Percentiles rank a stretch among this genome's conserved stretches.
Evolutionary conservation across 345 rosid genomes (phyloP).

Genomic region (Trapa bicornis): DNA sequence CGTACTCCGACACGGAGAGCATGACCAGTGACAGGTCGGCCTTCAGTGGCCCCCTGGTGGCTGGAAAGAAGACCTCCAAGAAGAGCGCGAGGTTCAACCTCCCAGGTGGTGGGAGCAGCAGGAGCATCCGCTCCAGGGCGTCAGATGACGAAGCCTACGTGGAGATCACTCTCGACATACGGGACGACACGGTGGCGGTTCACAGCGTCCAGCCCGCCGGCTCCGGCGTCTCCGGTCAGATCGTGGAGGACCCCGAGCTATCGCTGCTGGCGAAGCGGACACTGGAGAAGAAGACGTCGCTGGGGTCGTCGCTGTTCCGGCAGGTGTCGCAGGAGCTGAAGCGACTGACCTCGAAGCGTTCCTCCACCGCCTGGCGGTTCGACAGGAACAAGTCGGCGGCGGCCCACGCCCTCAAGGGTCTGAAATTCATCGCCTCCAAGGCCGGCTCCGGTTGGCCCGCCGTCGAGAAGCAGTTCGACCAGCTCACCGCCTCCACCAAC

Average conservation of each 20-base stretch:
- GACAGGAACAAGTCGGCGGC: conserved; percentile 72
- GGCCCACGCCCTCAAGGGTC: conserved; percentile 68
- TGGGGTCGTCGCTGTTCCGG: conserved; percentile 36
- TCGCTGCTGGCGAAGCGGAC: conserved; percentile 54
- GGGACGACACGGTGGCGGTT: conserved; percentile 67
- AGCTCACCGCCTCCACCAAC: conserved; percentile 37
- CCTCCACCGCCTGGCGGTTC: conserved; percentile 27
- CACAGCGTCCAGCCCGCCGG: conserved; percentile 73
- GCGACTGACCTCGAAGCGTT: conserved; percentile 41
- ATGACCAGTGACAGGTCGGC: conserved; percentile 42
- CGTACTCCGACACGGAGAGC: conserved; percentile 61
- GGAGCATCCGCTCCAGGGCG: conserved; percentile 6
- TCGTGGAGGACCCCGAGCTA: conserved; percentile 53
- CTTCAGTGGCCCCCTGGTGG: conserved; percentile 53
- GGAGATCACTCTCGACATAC: conserved; percentile 76
- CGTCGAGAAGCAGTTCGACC: conserved; percentile 49
- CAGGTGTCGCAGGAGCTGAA: conserved; percentile 75
- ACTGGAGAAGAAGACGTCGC: conserved; percentile 40
- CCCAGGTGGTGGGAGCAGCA: conserved; percentile 21
- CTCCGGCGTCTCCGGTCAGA: conserved; percentile 5
- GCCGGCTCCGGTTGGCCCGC: conserved; percentile 55
- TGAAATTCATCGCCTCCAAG: conserved; percentile 62
- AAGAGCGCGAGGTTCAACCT: conserved; percentile 78
- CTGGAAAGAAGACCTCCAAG: conserved; percentile 41
- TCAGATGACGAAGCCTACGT: conserved; percentile 36